phyloP scores from a whole-genome alignment of 2,329 filamentous ascomycete genomes.

The Pseudopithomyces maydicus region DNA sequence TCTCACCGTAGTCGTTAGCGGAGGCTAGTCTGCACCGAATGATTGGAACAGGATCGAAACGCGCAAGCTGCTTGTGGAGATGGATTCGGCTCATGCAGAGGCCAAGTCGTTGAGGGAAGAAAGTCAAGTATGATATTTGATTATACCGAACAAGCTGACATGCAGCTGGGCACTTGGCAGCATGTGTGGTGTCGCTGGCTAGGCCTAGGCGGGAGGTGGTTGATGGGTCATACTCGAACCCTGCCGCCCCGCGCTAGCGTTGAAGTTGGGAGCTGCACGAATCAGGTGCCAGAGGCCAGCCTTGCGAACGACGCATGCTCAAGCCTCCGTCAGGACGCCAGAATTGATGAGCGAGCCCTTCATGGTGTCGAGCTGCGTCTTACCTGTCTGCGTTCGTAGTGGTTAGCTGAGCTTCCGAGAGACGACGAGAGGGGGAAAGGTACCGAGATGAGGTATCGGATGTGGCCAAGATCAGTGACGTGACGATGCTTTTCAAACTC shows the following conservation, averaged over 20 bases:
- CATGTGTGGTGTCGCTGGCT: neutral
- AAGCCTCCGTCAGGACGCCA: constrained; percentile 16
- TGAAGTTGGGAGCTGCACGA: neutral
- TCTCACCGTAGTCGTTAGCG: no score
- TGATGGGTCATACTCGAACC: neutral
- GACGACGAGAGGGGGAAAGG: constrained; percentile 9
- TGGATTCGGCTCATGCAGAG: neutral
- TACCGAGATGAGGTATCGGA: constrained; percentile 33
- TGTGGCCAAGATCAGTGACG: constrained; percentile 48
- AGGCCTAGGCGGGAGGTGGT: neutral
- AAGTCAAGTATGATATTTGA: neutral
- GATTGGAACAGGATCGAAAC: neutral
- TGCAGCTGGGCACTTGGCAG: neutral
- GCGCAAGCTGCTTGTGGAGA: neutral
- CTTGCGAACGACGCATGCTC: neutral
- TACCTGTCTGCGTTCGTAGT: constrained; percentile 45
- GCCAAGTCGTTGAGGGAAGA: no score
- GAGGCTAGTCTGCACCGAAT: no score
- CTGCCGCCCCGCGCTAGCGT: constrained; percentile 2
- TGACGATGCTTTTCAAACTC: constrained; percentile 55
- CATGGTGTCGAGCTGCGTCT: constrained; percentile 58
- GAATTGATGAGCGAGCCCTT: constrained; percentile 43
- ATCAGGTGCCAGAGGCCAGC: neutral
- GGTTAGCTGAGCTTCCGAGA: constrained; percentile 10
- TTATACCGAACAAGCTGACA: neutral